These are phyloP conservation scores for Cadophora luteo-olivacea DNA, from an alignment of 2,329 filamentous ascomycete species.

Conservation along the genomic window DNA sequence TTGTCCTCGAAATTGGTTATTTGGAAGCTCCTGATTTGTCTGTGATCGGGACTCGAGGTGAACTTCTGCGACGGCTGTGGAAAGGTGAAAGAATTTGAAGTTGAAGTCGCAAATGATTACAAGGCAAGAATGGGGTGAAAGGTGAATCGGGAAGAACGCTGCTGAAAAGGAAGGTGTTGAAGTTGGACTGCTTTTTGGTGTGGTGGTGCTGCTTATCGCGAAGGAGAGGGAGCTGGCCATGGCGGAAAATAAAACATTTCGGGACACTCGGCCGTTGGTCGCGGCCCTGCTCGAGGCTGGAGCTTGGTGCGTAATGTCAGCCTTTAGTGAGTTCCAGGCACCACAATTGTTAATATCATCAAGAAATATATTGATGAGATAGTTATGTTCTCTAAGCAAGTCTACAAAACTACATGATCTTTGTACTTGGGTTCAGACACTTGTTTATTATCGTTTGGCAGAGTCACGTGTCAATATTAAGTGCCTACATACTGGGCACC, in stretches of 20 bases:
- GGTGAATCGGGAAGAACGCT: slow-evolving; percentile 6
- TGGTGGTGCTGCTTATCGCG: slow-evolving; percentile 25
- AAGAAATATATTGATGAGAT: not conserved
- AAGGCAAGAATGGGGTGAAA: slow-evolving; percentile 18
- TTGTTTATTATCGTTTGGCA: too few relatives aligned
- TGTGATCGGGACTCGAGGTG: not conserved
- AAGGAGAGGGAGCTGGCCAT: slow-evolving; percentile 13
- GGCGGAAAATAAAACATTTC: slow-evolving; percentile 19
- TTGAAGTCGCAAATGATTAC: slow-evolving; percentile 2
- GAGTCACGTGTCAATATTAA: too few relatives aligned
- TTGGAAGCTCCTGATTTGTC: slow-evolving; percentile 22
- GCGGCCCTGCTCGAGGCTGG: not conserved
- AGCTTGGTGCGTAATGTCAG: not conserved
- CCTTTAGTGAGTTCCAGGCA: not conserved
- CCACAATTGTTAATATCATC: not conserved
- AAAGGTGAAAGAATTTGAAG: not conserved
- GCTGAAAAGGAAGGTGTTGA: slow-evolving; percentile 36
- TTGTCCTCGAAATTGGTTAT: slow-evolving; percentile 22
- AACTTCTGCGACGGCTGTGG: not conserved
- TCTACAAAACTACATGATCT: too few relatives aligned
- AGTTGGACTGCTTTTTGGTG: slow-evolving; percentile 33
- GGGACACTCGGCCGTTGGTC: slow-evolving; percentile 13
- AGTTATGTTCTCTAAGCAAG: too few relatives aligned
- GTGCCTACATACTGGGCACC: too few relatives aligned
- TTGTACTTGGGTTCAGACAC: too few relatives aligned